Base-by-base conservation (phyloP, 163 green algal species). In the Scenedesmus sp. region DNA sequence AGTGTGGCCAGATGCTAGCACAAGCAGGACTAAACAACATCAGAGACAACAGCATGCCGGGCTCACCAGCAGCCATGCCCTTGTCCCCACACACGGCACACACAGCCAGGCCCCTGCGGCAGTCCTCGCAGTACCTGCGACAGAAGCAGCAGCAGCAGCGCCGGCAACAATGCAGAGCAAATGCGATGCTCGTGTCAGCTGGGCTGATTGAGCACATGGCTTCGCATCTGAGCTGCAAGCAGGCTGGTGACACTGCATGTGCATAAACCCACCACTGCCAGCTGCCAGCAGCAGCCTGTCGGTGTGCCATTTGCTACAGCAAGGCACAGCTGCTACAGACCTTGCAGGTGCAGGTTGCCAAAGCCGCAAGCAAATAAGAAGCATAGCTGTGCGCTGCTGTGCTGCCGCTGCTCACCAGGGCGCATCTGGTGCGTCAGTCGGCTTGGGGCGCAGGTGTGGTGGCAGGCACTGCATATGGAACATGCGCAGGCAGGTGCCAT, bases 401-500 rank as follows among this genome's bases (percentile, higher is more conserved):
- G 20, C 23, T 7, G 3, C 70, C 20, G 70, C 70, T 23, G 56
- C 83, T n/a, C 57, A 88, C 86, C 86, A 90, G 6, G 86, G 86
- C 18, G 86, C 64, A 84, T 90, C 86, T 46, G 86, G 52, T 90
- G 86, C 52, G 54, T 90, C 86, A 5, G 59, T 26, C 23, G 86
- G 26, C 59, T 84, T 84, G 23, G 86, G 86, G 18, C 64, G 26
- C 34, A 90, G 54, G n/a, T 83, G n/a, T 18, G 59, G n/a, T 4
- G 67, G 54, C 70, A 90, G 86, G 57, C 86, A 90, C 70, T 90
- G 67, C 86, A 90, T 54, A 15, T 90, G 86, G 34, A 79, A 90
- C 86, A 90, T 90, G 54, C 86, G 74, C 67, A 90, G 86, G 54
- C 86, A 90, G 59, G 86, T 90, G 86, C 86, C 86, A 70, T 90